phyloP scores from a whole-genome alignment of 495 filamentous ascomycete genomes.

The Jackrogersella minutella region DNA sequence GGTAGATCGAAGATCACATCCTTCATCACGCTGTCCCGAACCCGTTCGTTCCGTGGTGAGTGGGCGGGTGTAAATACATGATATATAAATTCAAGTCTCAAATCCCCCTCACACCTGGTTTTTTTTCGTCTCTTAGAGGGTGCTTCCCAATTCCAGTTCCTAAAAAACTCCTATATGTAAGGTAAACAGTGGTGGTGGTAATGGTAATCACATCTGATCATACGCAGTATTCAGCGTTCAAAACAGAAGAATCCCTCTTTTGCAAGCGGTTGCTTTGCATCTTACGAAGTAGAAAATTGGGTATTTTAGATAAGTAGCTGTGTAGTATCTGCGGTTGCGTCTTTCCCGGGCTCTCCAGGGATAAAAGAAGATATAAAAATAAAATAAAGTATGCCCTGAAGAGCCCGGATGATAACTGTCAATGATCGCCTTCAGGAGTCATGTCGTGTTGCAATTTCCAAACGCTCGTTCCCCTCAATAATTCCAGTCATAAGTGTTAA shows the following conservation, averaged over 20 bases:
- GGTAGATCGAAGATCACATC: too few relatives aligned
- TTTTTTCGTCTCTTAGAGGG: constrained; percentile 16
- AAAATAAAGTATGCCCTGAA: constrained; percentile 1
- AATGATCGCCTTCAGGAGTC: constrained; percentile 14
- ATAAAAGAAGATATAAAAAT: too few relatives aligned
- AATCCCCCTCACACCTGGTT: too few relatives aligned
- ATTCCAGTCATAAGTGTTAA: constrained; percentile 27
- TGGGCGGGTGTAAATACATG: neutral
- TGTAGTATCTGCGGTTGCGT: constrained; percentile 7
- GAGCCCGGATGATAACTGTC: neutral
- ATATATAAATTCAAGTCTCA: too few relatives aligned
- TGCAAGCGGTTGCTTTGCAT: constrained; percentile 11
- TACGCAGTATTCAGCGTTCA: neutral
- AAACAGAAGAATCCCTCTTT: constrained; percentile 5
- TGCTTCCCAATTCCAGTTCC: constrained; percentile 8
- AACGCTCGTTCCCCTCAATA: constrained; percentile 29
- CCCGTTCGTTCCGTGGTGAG: too few relatives aligned
- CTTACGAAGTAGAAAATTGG: constrained; percentile 8
- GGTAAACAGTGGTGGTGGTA: constrained; percentile 6
- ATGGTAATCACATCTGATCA: constrained; percentile 16
- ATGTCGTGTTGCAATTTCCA: constrained; percentile 37
- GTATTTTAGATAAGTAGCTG: constrained; percentile 30
- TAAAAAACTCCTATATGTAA: constrained; percentile 25
- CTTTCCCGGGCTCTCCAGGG: constrained; percentile 1
- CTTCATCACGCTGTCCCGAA: too few relatives aligned